Percentiles rank a stretch among this genome's conserved stretches.
These are phyloP conservation scores for Quillaja saponaria DNA, from an alignment of 306 rosid genomes.

Conservation along the genomic window DNA sequence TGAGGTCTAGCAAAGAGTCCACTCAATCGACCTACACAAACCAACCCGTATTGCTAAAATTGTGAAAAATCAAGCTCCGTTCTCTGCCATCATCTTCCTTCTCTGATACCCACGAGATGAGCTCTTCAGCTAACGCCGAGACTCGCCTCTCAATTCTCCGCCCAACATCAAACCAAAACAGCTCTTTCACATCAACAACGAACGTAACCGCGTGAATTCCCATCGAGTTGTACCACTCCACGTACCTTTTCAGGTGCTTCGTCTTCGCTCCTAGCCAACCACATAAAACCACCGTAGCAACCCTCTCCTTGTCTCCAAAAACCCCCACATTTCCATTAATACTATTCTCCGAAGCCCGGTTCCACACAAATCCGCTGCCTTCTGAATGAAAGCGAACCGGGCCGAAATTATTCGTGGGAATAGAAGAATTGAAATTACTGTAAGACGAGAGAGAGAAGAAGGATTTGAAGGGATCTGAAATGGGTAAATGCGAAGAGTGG, in stretches of 20 bases:
- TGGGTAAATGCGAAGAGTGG: constrained; percentile 38
- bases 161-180: constrained; percentile 60
- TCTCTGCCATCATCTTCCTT: constrained; percentile 57
- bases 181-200: constrained; percentile 56
- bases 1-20: not conserved
- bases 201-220: constrained; percentile 73
- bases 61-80: constrained; percentile 71
- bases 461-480: constrained; percentile 39
- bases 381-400: constrained; percentile 33
- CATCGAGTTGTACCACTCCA: constrained; percentile 77
- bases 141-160: constrained; percentile 51
- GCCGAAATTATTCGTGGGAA: constrained; percentile 20
- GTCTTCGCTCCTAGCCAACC: constrained; percentile 88
- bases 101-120: constrained; percentile 57
- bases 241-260: constrained; percentile 77
- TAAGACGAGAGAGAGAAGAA: constrained; percentile 47
- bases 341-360: constrained; percentile 36
- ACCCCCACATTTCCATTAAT: constrained; percentile 19
- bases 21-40: constrained; percentile 57
- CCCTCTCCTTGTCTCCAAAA: constrained; percentile 30
- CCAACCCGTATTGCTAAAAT: constrained; percentile 97
- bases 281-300: constrained; percentile 62
- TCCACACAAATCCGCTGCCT: constrained; percentile 45
- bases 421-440: constrained; percentile 25
- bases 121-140: constrained; percentile 45